phyloP scores from a whole-genome alignment of 371 early-diverging fungal species.

The Mortierella sp. region DNA sequence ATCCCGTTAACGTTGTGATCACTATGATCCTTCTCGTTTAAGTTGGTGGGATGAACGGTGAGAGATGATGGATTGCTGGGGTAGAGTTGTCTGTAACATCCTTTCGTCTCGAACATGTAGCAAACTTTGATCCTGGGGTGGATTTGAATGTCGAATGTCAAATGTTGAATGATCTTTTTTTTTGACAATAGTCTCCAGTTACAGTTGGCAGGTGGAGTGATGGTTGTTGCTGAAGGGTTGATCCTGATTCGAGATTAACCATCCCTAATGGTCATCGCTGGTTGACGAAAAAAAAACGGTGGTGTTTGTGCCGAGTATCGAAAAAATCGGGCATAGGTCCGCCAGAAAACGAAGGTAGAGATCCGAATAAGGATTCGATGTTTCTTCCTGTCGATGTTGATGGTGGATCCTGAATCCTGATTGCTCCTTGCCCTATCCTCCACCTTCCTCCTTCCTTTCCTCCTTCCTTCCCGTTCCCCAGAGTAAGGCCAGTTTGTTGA shows the following conservation, averaged over 20 bases:
- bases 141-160: conserved; percentile 15
- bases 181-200: conserved; percentile 13
- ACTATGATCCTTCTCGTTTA: not conserved
- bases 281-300: not conserved
- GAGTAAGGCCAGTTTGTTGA: not conserved
- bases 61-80: not conserved
- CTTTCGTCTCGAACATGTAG: not conserved
- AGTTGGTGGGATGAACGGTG: not conserved
- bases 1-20: not conserved
- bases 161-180: conserved; percentile 7
- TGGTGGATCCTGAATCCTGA: not conserved
- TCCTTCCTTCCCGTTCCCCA: not conserved
- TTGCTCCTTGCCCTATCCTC: not conserved
- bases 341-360: conserved; percentile 7
- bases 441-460: not conserved
- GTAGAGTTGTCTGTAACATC: not conserved
- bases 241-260: not conserved
- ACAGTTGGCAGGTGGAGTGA: not conserved
- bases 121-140: not conserved
- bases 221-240: not conserved
- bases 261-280: not conserved
- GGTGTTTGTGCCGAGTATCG: not conserved
- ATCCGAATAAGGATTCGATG: conserved; percentile 10
- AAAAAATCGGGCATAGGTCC: conserved; percentile 7
- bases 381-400: not conserved